Base-by-base conservation (phyloP, 108 stramenopile species). In the Discostella pseudostelligera region DNA sequence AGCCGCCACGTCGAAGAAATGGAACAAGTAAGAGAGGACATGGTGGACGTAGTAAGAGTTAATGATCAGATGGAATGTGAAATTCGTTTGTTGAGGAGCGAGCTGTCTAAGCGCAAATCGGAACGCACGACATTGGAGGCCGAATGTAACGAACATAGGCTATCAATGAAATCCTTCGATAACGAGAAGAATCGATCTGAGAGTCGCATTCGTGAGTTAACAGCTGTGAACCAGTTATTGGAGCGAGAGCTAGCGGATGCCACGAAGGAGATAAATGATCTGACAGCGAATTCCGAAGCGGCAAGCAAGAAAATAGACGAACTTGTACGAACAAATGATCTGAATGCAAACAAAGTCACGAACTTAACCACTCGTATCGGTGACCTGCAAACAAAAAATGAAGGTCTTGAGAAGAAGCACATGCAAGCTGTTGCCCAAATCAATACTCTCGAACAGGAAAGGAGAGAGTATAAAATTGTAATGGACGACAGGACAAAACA, bases 391-490 rank as follows among this genome's bases (percentile, higher is more conserved):
- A 24, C 60, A 49, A 42, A 55, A 16, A 55, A 32, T 17, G 13
- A 44, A 14, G 36, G 28, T 29, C 60, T 70, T 11, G 42, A 60
- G 14, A 25, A 19, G 49, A 53, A 45, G 53, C 59, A 45, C 45
- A 55, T 24, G 8, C 51, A 53, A n/a, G 42, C 51, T 16, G 53
- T 59, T 50, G 59, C 60, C 43, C 47, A 37, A n/a, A 39, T 54
- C 16, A 39, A 53, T 6, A 39, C 49, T 32, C 50, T 69, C 45
- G 22, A 59, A 39, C 68, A 59, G 39, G 68, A 69, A 20, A 45
- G 58, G 46, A 58, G 47, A 24, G 45, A 59, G 42, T 51, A 45
- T 42, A 32, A 37, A 32, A 20, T 8, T n/a, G 50, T 59, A 26
- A 61, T 61, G 51, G 51, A 69, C 14, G 16, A 50, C 36, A 29